Evolutionary conservation across 2,329 filamentous ascomycete genomes (phyloP).

Genomic region (Fusarium sp.): DNA sequence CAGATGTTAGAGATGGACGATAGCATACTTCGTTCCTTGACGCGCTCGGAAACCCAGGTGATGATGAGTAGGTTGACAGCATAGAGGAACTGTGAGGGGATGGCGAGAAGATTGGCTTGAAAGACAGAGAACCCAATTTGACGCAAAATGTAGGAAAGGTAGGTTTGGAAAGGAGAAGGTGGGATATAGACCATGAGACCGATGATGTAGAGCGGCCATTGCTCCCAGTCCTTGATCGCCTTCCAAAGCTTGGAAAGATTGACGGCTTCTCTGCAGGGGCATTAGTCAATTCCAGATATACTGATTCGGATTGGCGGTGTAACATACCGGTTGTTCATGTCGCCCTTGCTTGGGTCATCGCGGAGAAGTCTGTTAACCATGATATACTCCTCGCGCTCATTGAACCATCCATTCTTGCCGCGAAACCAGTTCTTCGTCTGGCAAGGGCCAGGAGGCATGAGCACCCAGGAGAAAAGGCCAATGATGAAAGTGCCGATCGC

Average conservation of each 20-base stretch:
- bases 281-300: slow-evolving; percentile 19
- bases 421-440: slow-evolving; percentile 71
- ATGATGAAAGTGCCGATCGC: slow-evolving; percentile 59
- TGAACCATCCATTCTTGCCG: slow-evolving; percentile 74
- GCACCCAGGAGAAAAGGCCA: slow-evolving; percentile 61
- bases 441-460: slow-evolving; percentile 63
- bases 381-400: slow-evolving; percentile 72
- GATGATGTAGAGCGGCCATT: slow-evolving; percentile 67
- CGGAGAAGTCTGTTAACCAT: slow-evolving; percentile 73
- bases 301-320: fast-evolving
- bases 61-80: slow-evolving; percentile 64
- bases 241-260: slow-evolving; percentile 61
- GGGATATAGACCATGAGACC: slow-evolving; percentile 65
- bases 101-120: slow-evolving; percentile 62
- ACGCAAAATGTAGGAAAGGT: slow-evolving; percentile 62
- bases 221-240: slow-evolving; percentile 70
- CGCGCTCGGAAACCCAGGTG: slow-evolving; percentile 61
- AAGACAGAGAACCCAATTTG: slow-evolving; percentile 63
- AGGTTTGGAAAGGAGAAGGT: slow-evolving; percentile 59
- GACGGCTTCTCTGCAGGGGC: slow-evolving; percentile 57
- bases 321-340: slow-evolving; percentile 70
- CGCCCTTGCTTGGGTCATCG: slow-evolving; percentile 73
- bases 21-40: slow-evolving; percentile 62
- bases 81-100: slow-evolving; percentile 62
- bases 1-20: slow-evolving; percentile 65